Base-by-base conservation (phyloP, 2,329 filamentous ascomycete species). In the Penicillium sclerotiorum region DNA sequence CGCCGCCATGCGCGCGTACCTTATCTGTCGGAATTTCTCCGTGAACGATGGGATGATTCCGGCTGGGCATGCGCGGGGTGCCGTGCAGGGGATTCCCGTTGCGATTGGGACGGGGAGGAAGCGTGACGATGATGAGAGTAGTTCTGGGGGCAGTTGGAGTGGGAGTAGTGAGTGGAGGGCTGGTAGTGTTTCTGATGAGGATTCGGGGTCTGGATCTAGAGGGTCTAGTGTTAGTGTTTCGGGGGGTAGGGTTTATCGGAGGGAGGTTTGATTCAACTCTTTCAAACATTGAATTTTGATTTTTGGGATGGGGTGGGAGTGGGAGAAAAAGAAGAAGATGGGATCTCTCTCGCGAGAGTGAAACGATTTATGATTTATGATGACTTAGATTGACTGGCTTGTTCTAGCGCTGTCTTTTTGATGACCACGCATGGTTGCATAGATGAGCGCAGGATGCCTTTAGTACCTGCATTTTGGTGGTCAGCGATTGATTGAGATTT, bases 1-100 rank as follows among this genome's bases (percentile, higher is more conserved):
- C 64, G 93, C 93, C 21, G 93, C 93, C 53, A 95, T 95, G 83
- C 88, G 91, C 55, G 93, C 93, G 50, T 97, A 96, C 74, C 93
- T 96, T 84, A 94, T 96, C 60, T 96, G 93, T 79, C 88, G 91
- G 58, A 96, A 96, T 80, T 96, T 96, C 76, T 95, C 90, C 48
- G 89, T 95, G 72, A 96, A 96, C 69, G 91, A 95, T 64, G 93
- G 93, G 69, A 96, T 95, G 90, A 83, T 82, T 57, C 83, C 66
- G 66, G 80, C 60, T 63, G 84, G 73, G 57, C 80, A 69, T 75
- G 80, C 65, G 70, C 80, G 70, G 59, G 77, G 70, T 17, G 73
- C 81, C 18, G 74, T 83, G 36, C 83, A 87, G 69, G 83, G 83
- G 5, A 71, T 85, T 20, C 83, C 83, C 1, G 82, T 85, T 50